These are phyloP conservation scores for Fraxinus quadrangulata DNA, from an alignment of 257 asterid species.

Conservation along the genomic window DNA sequence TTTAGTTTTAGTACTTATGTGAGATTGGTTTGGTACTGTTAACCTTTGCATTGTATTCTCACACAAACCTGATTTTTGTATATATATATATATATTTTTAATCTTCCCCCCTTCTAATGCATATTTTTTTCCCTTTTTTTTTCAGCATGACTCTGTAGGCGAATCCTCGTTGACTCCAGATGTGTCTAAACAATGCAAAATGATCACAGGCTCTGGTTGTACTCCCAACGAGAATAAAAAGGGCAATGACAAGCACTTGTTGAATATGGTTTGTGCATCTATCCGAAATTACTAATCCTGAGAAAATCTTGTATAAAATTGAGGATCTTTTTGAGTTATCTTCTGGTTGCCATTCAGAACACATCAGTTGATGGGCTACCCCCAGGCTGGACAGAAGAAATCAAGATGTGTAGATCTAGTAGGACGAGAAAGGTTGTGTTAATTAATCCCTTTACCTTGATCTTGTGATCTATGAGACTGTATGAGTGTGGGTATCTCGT, in stretches of 20 bases:
- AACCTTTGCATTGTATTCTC: conserved; percentile 1
- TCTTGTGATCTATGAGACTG: background rate
- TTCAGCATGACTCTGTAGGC: conserved; percentile 35
- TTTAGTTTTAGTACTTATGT: background rate
- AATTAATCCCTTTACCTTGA: conserved; percentile 26
- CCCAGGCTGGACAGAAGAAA: conserved; percentile 72
- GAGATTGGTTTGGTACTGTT: conserved; percentile 8
- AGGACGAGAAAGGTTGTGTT: conserved; percentile 58
- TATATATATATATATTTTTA: background rate
- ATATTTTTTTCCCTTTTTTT: conserved; percentile 4
- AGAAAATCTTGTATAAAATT: conserved; percentile 13
- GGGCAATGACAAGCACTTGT: background rate
- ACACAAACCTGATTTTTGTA: background rate
- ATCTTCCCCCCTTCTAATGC: background rate
- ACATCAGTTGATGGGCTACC: conserved; percentile 53
- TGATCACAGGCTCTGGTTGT: conserved; percentile 21
- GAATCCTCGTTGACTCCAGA: conserved; percentile 19
- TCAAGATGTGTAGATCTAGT: conserved; percentile 36
- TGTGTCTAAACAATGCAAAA: conserved; percentile 21
- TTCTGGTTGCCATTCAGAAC: conserved; percentile 39
- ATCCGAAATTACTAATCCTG: conserved; percentile 24
- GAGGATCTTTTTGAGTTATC: background rate
- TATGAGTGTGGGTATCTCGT: conserved; percentile 8
- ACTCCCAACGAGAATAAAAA: conserved; percentile 25
- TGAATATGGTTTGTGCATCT: conserved; percentile 35